These are phyloP conservation scores for Syncephalastrum sp. DNA, from an alignment of 371 early-diverging fungal genomes.

Conservation along the genomic window DNA sequence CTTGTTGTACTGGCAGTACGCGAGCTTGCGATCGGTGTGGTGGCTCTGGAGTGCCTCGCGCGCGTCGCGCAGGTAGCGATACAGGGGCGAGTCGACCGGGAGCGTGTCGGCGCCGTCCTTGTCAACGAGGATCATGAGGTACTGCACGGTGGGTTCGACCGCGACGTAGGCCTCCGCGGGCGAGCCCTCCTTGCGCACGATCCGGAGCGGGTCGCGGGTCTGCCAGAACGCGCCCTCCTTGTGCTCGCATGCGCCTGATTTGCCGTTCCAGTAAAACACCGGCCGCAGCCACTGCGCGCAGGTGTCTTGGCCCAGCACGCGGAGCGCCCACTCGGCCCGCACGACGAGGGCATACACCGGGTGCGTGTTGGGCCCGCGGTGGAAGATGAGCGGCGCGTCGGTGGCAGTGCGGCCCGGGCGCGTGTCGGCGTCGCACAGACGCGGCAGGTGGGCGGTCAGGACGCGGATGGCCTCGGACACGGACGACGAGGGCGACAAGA, in stretches of 20 bases:
- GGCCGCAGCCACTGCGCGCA: constrained; percentile 54
- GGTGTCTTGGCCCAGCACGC: constrained; percentile 43
- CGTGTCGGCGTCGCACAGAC: constrained; percentile 47
- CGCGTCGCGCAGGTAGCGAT: constrained; percentile 45
- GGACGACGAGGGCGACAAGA: constrained; percentile 49
- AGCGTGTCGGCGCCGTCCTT: constrained; percentile 50
- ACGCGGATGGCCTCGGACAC: constrained; percentile 37
- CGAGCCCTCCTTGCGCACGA: constrained; percentile 58
- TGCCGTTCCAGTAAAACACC: constrained; percentile 68
- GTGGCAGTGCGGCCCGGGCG: constrained; percentile 20
- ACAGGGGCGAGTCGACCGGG: constrained; percentile 31
- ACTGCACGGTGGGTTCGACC: constrained; percentile 16
- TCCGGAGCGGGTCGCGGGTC: constrained; percentile 50
- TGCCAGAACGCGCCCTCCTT: constrained; percentile 62
- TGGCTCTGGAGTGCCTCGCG: constrained; percentile 39
- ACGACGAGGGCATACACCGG: constrained; percentile 68
- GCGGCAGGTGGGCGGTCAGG: constrained; percentile 42
- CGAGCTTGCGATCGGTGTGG: constrained; percentile 42
- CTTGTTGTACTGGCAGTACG: constrained; percentile 56
- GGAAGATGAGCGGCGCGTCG: constrained; percentile 53
- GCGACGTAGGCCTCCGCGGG: constrained; percentile 64
- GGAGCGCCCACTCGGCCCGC: constrained; percentile 54
- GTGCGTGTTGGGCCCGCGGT: constrained; percentile 67
- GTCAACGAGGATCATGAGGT: constrained; percentile 56
- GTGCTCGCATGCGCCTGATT: constrained; percentile 16